Conservation (phyloP, 495 filamentous ascomycete species). For the Neurospora sp. region DNA sequence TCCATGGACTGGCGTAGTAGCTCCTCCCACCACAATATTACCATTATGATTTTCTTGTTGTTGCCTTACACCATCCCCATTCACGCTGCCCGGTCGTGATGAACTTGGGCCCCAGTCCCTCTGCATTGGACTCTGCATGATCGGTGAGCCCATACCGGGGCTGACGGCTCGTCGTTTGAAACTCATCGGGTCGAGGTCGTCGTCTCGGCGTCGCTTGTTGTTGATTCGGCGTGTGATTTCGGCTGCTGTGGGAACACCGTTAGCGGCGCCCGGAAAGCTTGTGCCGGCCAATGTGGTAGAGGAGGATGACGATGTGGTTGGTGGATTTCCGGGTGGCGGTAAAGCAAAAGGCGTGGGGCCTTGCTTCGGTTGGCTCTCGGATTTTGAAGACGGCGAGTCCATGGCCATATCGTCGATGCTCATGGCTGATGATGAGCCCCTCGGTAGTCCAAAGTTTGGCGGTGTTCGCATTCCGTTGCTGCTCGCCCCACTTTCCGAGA, state of each 20-base stretch:
- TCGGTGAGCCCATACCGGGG: constrained; percentile 81
- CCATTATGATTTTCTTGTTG: constrained; percentile 19
- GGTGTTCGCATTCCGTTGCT: constrained; percentile 44
- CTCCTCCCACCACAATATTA: constrained; percentile 4
- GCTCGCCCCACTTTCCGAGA: constrained; percentile 45
- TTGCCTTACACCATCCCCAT: constrained; percentile 37
- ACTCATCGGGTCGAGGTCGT: constrained; percentile 79
- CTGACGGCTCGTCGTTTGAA: constrained; percentile 93
- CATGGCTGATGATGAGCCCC: constrained; percentile 49
- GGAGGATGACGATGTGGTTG: background rate
- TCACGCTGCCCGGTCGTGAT: constrained; percentile 48
- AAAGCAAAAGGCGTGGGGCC: background rate
- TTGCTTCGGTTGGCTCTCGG: constrained; percentile 11
- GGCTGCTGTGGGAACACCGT: constrained; percentile 39
- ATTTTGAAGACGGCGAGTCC: constrained; percentile 54
- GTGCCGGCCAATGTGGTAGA: constrained; percentile 5
- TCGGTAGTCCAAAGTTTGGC: constrained; percentile 42
- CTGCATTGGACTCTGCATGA: constrained; percentile 73
- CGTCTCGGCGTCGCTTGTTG: constrained; percentile 76
- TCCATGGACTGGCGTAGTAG: background rate
- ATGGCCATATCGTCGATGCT: constrained; percentile 64
- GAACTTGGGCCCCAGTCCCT: constrained; percentile 54
- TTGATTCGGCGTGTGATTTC: constrained; percentile 60
- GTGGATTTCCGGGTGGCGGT: background rate
- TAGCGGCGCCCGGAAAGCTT: constrained; percentile 34